These are phyloP conservation scores for Pseudopyricularia cyperi DNA, from an alignment of 2,329 filamentous ascomycete species.

Conservation along the genomic window DNA sequence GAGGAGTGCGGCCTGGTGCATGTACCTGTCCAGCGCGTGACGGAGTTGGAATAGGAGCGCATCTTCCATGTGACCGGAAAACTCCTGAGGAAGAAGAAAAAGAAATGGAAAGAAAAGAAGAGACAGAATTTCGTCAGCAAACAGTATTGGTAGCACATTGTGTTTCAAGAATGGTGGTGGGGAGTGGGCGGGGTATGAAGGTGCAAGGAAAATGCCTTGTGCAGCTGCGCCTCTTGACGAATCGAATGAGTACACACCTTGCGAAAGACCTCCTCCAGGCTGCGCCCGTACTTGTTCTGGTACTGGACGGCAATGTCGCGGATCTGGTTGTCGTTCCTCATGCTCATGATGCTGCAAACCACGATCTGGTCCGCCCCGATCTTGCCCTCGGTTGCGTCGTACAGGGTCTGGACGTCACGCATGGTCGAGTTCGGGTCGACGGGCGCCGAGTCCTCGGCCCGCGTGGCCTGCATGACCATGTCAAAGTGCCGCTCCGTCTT, in stretches of 20 bases:
- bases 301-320: slow-evolving; percentile 70
- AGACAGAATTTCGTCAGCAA: too few species aligned
- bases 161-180: background rate
- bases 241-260: slow-evolving; percentile 32
- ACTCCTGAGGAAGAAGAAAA: slow-evolving; percentile 39
- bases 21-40: slow-evolving; percentile 65
- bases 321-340: slow-evolving; percentile 69
- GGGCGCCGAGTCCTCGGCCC: slow-evolving; percentile 66
- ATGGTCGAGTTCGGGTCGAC: slow-evolving; percentile 63
- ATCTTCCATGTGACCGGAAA: slow-evolving; percentile 84
- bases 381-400: slow-evolving; percentile 63
- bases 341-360: slow-evolving; percentile 67
- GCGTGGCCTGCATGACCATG: slow-evolving; percentile 61
- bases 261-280: slow-evolving; percentile 61
- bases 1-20: slow-evolving; percentile 70
- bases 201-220: background rate
- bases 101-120: too few species aligned
- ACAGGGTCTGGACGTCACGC: slow-evolving; percentile 61
- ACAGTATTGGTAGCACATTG: too few species aligned
- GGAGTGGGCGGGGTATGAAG: too few species aligned
- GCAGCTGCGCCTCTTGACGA: background rate
- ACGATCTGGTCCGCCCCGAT: slow-evolving; percentile 60
- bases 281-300: slow-evolving; percentile 54
- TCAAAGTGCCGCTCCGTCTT: slow-evolving; percentile 80
- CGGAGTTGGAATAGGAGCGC: slow-evolving; percentile 71